Conservation (phyloP, 352 stramenopile species). For the Phytophthora cajani region DNA sequence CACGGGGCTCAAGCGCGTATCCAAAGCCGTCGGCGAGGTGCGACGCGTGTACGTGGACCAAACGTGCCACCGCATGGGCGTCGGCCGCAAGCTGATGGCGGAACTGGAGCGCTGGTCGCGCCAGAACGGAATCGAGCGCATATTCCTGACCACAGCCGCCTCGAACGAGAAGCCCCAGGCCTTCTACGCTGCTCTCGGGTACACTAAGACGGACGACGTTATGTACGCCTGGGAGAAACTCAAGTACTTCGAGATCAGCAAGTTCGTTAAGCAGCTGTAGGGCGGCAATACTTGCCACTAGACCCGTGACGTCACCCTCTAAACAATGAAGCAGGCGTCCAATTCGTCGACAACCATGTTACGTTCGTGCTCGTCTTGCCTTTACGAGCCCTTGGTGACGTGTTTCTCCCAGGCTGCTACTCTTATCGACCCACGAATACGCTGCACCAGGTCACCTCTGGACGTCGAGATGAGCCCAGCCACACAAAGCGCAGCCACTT, state of each 20-base stretch:
- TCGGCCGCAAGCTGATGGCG: conserved; percentile 31
- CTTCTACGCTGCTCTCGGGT: conserved; percentile 36
- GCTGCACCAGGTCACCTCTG: not conserved
- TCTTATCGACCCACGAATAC: not conserved
- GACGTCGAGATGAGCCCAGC: conserved; percentile 1
- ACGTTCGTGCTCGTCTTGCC: conserved; percentile 13
- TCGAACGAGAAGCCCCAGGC: conserved; percentile 12
- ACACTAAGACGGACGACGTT: conserved; percentile 16
- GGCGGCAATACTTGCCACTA: not conserved
- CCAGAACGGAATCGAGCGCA: conserved; percentile 13
- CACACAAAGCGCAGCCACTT: not conserved
- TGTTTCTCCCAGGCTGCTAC: not conserved
- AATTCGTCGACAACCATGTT: conserved; percentile 11
- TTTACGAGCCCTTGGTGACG: conserved; percentile 13
- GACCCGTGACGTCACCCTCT: not conserved
- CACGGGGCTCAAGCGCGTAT: conserved; percentile 26
- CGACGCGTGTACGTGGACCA: conserved; percentile 36
- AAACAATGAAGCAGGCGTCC: not conserved
- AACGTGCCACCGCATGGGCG: conserved; percentile 29
- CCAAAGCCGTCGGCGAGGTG: conserved; percentile 24
- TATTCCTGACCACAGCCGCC: conserved; percentile 34
- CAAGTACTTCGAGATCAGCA: conserved; percentile 22
- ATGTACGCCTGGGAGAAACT: conserved; percentile 23
- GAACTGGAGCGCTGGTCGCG: conserved; percentile 24
- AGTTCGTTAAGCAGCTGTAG: conserved; percentile 35